Conservation (phyloP, 225 moss, liverwort and hornwort genomes). For the Polytrichum commune region DNA sequence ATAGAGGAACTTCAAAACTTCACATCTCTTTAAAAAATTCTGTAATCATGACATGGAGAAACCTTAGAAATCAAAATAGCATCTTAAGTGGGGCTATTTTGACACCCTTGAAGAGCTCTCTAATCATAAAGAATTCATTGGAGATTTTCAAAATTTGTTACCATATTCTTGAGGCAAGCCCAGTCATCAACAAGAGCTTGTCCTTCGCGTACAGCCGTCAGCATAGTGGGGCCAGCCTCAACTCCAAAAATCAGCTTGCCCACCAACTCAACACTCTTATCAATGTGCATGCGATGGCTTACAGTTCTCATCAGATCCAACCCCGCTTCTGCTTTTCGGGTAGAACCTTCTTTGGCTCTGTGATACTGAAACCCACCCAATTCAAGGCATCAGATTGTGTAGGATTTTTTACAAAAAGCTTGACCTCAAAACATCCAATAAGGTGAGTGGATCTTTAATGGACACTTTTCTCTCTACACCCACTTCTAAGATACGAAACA, state of each 20-base stretch:
- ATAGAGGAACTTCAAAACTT: too few species aligned
- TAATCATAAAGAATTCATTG: neutral
- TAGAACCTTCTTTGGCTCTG: constrained; percentile 55
- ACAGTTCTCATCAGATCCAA: constrained; percentile 46
- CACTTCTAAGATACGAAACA: too few species aligned
- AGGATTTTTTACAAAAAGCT: too few species aligned
- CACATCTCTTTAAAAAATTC: too few species aligned
- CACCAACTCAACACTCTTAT: constrained; percentile 57
- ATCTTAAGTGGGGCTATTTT: neutral
- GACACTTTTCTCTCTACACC: too few species aligned
- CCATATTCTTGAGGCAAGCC: constrained; percentile 68
- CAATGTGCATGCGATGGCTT: constrained; percentile 57
- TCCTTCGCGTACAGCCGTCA: constrained; percentile 43
- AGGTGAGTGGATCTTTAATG: too few species aligned
- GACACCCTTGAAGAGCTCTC: too few species aligned
- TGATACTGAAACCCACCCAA: constrained; percentile 36
- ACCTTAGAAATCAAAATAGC: neutral
- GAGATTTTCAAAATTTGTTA: constrained; percentile 13
- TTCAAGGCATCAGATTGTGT: too few species aligned
- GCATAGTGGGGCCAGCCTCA: constrained; percentile 37
- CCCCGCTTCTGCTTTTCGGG: constrained; percentile 53
- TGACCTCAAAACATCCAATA: too few species aligned
- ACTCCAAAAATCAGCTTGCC: constrained; percentile 67
- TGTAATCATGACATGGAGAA: too few species aligned
- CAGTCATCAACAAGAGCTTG: constrained; percentile 59